Conservation (phyloP, 805 yeast genomes). For the Schwanniomyces polymorphus region DNA sequence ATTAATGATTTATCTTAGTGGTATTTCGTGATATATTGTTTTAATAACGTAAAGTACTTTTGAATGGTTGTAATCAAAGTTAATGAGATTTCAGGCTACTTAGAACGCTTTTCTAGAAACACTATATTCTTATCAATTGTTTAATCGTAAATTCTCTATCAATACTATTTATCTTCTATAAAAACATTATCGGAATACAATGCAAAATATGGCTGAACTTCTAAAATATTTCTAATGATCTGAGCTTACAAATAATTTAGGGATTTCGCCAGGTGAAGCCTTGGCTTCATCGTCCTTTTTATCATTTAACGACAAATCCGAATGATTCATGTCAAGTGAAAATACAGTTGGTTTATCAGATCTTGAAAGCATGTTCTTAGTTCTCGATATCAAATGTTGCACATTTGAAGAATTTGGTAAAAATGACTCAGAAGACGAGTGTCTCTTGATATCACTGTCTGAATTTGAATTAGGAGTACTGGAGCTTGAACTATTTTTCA, state of each 20-base stretch:
- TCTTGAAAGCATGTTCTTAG: conserved; percentile 2
- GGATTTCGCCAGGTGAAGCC: conserved; percentile 3
- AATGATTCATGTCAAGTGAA: background rate
- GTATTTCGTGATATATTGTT: no score
- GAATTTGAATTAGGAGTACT: background rate
- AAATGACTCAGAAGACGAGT: conserved; percentile 10
- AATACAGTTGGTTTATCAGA: conserved; percentile 1
- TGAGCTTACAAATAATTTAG: conserved; percentile 11
- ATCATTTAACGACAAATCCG: background rate
- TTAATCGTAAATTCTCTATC: no score
- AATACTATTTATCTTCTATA: no score
- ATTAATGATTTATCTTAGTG: no score
- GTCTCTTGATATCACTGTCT: conserved; percentile 4
- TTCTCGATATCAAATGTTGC: conserved; percentile 7
- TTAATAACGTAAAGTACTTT: no score
- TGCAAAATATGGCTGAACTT: no score
- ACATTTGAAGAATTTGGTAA: conserved; percentile 8
- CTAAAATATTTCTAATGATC: conserved; percentile 1
- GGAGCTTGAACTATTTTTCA: conserved; percentile 2
- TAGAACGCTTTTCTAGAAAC: no score
- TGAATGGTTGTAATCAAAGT: no score
- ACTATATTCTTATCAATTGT: no score
- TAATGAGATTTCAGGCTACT: no score
- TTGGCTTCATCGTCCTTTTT: background rate
- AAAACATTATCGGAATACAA: no score